phyloP scores from a whole-genome alignment of 805 yeast genomes.

The Ogataea trehalophila region DNA sequence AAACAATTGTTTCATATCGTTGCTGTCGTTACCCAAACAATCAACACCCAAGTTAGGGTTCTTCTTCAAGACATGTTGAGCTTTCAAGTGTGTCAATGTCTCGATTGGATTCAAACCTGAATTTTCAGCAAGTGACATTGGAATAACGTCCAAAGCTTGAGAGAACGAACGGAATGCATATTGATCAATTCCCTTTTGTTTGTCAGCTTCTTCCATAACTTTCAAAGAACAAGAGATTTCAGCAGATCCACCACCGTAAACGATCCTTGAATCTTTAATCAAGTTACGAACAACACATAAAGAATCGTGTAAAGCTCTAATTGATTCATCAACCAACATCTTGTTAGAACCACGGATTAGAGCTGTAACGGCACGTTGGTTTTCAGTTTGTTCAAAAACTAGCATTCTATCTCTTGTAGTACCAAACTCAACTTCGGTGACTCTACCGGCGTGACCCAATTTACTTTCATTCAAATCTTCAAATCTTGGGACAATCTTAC shows the following conservation, averaged over 20 bases:
- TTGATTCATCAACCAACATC: slow-evolving; percentile 97
- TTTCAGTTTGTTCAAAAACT: slow-evolving; percentile 84
- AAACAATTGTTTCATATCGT: slow-evolving; percentile 90
- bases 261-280: slow-evolving; percentile 85
- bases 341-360: slow-evolving; percentile 93
- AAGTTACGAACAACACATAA: slow-evolving; percentile 96
- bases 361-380: slow-evolving; percentile 85
- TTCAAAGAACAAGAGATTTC: slow-evolving; percentile 92
- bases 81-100: slow-evolving; percentile 75
- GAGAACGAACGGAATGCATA: slow-evolving; percentile 96
- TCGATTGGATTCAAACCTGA: slow-evolving; percentile 95
- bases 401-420: slow-evolving; percentile 96
- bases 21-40: slow-evolving; percentile 82
- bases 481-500: slow-evolving; percentile 94
- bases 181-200: slow-evolving; percentile 92
- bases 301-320: slow-evolving; percentile 94
- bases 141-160: slow-evolving; percentile 83
- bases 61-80: slow-evolving; percentile 74
- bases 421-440: slow-evolving; percentile 88
- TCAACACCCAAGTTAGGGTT: slow-evolving; percentile 83
- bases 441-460: slow-evolving; percentile 82
- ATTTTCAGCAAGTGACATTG: slow-evolving; percentile 94
- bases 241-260: slow-evolving; percentile 99
- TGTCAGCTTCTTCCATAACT: slow-evolving; percentile 86
- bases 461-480: slow-evolving; percentile 82